Conservation (phyloP, 495 filamentous ascomycete genomes). For the Penicillium lividum region DNA sequence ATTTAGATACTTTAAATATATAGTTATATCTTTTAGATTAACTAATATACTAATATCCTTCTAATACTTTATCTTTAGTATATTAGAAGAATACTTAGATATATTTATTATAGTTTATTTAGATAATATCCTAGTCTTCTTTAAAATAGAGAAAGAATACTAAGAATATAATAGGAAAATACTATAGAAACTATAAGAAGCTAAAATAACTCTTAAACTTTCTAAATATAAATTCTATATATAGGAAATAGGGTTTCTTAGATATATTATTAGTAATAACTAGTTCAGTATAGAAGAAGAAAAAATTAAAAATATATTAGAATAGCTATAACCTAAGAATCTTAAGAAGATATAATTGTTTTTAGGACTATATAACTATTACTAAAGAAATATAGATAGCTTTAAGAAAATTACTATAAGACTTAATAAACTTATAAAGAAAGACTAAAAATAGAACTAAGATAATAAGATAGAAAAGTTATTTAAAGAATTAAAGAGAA, state of each 20-base stretch:
- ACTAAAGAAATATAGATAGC: conserved; percentile 12
- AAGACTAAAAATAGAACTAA: conserved; percentile 15
- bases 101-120: neutral
- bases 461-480: conserved; percentile 1
- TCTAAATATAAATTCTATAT: conserved; percentile 11
- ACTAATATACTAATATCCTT: neutral
- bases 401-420: conserved; percentile 6
- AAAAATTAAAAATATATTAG: conserved; percentile 14
- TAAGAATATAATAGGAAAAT: neutral
- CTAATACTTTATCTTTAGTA: neutral
- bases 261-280: conserved; percentile 12
- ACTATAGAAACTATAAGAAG: neutral
- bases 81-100: neutral
- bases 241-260: conserved; percentile 11
- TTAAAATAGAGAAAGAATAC: neutral
- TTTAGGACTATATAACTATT: conserved; percentile 17
- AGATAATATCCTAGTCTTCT: neutral
- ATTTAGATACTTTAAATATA: neutral
- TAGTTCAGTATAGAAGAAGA: conserved; percentile 15
- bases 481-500: conserved; percentile 15
- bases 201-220: neutral
- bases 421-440: conserved; percentile 12
- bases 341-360: conserved; percentile 17
- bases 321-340: conserved; percentile 9
- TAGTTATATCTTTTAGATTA: neutral